These are phyloP conservation scores for Boletus tomentosulus DNA, from an alignment of 768 basidiomycete genomes.

Conservation along the genomic window DNA sequence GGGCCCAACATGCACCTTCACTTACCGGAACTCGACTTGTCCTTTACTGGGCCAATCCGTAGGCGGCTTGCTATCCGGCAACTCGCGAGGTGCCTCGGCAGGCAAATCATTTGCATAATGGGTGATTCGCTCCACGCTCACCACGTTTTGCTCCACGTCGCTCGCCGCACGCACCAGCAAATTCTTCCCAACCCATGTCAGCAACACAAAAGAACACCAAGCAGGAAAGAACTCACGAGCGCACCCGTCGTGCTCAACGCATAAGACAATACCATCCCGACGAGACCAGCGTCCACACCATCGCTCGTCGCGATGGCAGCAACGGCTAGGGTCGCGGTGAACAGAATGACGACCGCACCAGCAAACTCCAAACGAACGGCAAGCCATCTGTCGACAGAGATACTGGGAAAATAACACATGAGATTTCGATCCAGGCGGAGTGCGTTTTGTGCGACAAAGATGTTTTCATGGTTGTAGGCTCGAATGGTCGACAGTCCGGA, in stretches of 20 bases:
- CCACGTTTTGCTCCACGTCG: constrained; percentile 93
- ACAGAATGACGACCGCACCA: constrained; percentile 74
- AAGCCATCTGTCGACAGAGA: constrained; percentile 79
- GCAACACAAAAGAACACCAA: background rate
- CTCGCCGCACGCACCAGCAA: constrained; percentile 81
- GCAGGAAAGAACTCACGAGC: constrained; percentile 45
- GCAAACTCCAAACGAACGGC: constrained; percentile 84
- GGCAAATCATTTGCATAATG: no score
- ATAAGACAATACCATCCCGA: constrained; percentile 86
- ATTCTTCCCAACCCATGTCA: constrained; percentile 43
- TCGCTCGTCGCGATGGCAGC: constrained; percentile 64
- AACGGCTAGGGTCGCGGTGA: constrained; percentile 64
- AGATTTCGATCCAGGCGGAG: constrained; percentile 87
- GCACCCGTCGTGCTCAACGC: constrained; percentile 78
- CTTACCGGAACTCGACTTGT: no score
- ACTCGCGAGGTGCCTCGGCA: no score
- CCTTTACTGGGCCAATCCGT: no score
- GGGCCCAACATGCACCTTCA: no score
- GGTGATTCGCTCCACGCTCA: no score
- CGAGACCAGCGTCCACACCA: constrained; percentile 76
- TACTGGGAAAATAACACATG: constrained; percentile 69
- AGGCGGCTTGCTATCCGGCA: no score
- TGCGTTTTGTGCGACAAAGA: no score
- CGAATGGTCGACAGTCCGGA: constrained; percentile 80
- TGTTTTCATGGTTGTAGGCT: constrained; percentile 65